These are phyloP conservation scores for Williopsis jadinii DNA, from an alignment of 1,139 yeast species.

Conservation along the genomic window DNA sequence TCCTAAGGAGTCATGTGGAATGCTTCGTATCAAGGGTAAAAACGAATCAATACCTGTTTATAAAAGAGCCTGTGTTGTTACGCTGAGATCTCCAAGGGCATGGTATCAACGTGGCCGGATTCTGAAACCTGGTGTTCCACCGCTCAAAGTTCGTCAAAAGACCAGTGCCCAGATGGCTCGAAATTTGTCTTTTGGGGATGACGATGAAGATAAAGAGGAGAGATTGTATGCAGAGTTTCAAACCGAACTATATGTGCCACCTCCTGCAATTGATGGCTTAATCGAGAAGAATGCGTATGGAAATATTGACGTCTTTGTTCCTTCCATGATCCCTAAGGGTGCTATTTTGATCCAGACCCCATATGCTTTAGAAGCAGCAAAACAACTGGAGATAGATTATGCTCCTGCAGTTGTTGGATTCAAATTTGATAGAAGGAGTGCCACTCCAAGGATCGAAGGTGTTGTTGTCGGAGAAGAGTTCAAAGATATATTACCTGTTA, in stretches of 20 bases:
- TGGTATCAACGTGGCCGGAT: slow-evolving; percentile 85
- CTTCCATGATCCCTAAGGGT: slow-evolving; percentile 78
- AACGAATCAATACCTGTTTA: slow-evolving; percentile 45
- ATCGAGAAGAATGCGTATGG: slow-evolving; percentile 75
- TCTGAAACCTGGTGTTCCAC: slow-evolving; percentile 62
- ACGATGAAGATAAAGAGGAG: slow-evolving; percentile 41
- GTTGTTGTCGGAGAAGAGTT: slow-evolving; percentile 61
- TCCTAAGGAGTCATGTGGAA: slow-evolving; percentile 73
- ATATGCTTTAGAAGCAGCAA: slow-evolving; percentile 63
- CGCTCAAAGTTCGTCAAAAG: slow-evolving; percentile 40
- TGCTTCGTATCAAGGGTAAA: slow-evolving; percentile 40
- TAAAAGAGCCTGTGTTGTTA: slow-evolving; percentile 56
- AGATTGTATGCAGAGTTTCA: slow-evolving; percentile 72
- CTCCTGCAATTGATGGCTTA: slow-evolving; percentile 45
- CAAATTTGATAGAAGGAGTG: slow-evolving; percentile 51
- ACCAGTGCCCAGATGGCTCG: slow-evolving; percentile 16
- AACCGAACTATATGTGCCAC: slow-evolving; percentile 65
- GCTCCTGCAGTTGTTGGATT: slow-evolving; percentile 88
- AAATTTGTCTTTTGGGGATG: slow-evolving; percentile 10
- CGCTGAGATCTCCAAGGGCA: slow-evolving; percentile 64
- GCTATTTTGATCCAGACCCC: slow-evolving; percentile 57
- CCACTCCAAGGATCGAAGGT: slow-evolving; percentile 70
- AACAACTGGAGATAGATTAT: slow-evolving; percentile 60
- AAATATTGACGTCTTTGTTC: slow-evolving; percentile 71
- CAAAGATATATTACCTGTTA: slow-evolving; percentile 57